phyloP scores from a whole-genome alignment of 306 rosid species.

The Glycine latifolia region DNA sequence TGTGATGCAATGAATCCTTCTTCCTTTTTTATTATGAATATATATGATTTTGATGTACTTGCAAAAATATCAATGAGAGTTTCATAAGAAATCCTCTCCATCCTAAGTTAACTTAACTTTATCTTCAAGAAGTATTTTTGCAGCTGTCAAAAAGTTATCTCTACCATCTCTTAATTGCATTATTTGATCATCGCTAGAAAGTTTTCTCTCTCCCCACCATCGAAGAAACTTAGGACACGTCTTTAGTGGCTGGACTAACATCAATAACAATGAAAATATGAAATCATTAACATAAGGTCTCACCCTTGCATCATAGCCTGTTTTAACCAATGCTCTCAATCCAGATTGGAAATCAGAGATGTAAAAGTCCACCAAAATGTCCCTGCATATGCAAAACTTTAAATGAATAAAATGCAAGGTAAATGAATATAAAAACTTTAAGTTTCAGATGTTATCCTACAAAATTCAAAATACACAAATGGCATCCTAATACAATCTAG shows the following conservation, averaged over 20 bases:
- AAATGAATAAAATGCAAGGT: constrained; percentile 17
- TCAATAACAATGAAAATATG: constrained; percentile 58
- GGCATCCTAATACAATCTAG: constrained; percentile 21
- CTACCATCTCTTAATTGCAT: constrained; percentile 94
- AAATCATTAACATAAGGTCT: constrained; percentile 88
- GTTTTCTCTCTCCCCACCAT: constrained; percentile 84
- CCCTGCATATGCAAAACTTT: no score
- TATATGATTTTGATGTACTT: constrained; percentile 74
- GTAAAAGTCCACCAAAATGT: constrained; percentile 87
- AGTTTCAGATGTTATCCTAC: constrained; percentile 14
- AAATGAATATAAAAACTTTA: constrained; percentile 1
- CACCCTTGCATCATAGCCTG: constrained; percentile 92
- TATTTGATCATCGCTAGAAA: constrained; percentile 83
- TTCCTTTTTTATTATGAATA: no score
- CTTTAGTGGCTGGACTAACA: constrained; percentile 75
- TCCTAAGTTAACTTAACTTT: background rate
- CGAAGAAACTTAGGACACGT: constrained; percentile 77
- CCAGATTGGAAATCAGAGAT: constrained; percentile 98
- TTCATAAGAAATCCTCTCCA: constrained; percentile 39
- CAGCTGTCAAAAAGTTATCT: constrained; percentile 2
- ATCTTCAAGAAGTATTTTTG: constrained; percentile 8
- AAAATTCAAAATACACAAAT: constrained; percentile 12
- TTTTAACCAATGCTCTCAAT: constrained; percentile 90
- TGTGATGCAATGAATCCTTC: no score
- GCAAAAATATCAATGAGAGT: constrained; percentile 44